phyloP scores from a whole-genome alignment of 2,329 filamentous ascomycete species.

The Penicillium sp. region DNA sequence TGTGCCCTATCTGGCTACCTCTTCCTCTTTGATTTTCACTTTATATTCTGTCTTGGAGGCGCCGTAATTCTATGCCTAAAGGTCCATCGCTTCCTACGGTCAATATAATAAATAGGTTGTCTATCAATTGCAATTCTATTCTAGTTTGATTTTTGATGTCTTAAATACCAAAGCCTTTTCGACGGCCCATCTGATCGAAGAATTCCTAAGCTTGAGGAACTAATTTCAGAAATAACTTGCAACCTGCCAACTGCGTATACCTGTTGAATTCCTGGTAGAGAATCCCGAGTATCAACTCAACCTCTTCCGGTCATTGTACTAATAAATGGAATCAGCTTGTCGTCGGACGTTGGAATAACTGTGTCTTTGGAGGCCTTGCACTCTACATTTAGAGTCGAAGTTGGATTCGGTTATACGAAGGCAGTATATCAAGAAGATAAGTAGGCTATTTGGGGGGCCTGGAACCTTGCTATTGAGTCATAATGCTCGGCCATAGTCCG shows the following conservation, averaged over 20 bases:
- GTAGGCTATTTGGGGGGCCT: neutral
- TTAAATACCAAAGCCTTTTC: slow-evolving; percentile 15
- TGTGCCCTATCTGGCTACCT: too few relatives aligned
- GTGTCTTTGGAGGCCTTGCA: neutral
- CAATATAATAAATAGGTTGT: neutral
- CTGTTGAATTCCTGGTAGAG: slow-evolving; percentile 30
- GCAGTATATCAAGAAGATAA: too few relatives aligned
- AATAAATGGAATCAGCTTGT: slow-evolving; percentile 2
- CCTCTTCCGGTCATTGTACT: slow-evolving; percentile 31
- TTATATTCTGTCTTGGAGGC: too few relatives aligned
- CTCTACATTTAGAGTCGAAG: neutral
- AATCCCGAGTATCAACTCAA: slow-evolving; percentile 30
- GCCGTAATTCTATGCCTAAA: neutral
- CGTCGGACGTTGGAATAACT: too few relatives aligned
- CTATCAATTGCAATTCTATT: neutral
- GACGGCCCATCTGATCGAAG: slow-evolving; percentile 20
- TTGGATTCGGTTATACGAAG: neutral
- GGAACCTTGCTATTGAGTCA: neutral
- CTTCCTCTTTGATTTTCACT: too few relatives aligned
- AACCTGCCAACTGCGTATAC: slow-evolving; percentile 30
- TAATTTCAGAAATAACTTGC: slow-evolving; percentile 25
- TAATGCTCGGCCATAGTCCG: neutral
- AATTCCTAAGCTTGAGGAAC: slow-evolving; percentile 17
- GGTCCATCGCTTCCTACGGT: too few relatives aligned
- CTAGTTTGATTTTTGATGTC: neutral